Percentiles rank a stretch among this genome's conserved stretches.
These are phyloP conservation scores for Apophysomyces ossiformis DNA, from an alignment of 371 early-diverging fungal species.

Conservation along the genomic window DNA sequence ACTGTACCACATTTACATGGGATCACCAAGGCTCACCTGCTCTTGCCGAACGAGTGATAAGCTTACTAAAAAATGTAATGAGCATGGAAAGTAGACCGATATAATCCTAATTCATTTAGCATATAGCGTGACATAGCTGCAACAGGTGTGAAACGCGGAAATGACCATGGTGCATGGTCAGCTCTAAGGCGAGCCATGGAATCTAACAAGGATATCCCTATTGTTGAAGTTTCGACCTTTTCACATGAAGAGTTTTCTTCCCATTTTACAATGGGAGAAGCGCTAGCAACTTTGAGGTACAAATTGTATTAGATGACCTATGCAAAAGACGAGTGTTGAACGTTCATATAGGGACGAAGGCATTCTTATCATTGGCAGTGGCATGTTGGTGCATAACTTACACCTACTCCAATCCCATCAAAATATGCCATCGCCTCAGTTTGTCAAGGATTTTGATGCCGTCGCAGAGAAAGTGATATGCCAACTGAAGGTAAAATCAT, in stretches of 20 bases:
- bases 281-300: constrained; percentile 33
- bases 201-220: constrained; percentile 53
- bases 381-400: constrained; percentile 63
- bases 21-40: constrained; percentile 59
- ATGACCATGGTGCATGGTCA: constrained; percentile 68
- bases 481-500: constrained; percentile 15
- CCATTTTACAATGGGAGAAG: constrained; percentile 34
- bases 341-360: constrained; percentile 42
- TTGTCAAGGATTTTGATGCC: constrained; percentile 30
- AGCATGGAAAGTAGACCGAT: neutral
- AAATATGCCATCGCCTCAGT: constrained; percentile 28
- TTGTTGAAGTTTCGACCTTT: constrained; percentile 57
- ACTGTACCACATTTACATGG: constrained; percentile 60
- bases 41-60: constrained; percentile 55
- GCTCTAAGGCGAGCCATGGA: constrained; percentile 55
- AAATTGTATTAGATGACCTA: neutral
- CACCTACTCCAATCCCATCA: constrained; percentile 41
- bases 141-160: constrained; percentile 48
- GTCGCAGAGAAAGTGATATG: constrained; percentile 21
- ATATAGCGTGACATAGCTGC: constrained; percentile 45
- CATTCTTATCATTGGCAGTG: constrained; percentile 61
- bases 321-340: neutral
- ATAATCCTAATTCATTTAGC: neutral
- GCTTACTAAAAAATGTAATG: constrained; percentile 47
- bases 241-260: constrained; percentile 31